These are phyloP conservation scores for Hysterangium stoloniferum DNA, from an alignment of 768 basidiomycete species.

Conservation along the genomic window DNA sequence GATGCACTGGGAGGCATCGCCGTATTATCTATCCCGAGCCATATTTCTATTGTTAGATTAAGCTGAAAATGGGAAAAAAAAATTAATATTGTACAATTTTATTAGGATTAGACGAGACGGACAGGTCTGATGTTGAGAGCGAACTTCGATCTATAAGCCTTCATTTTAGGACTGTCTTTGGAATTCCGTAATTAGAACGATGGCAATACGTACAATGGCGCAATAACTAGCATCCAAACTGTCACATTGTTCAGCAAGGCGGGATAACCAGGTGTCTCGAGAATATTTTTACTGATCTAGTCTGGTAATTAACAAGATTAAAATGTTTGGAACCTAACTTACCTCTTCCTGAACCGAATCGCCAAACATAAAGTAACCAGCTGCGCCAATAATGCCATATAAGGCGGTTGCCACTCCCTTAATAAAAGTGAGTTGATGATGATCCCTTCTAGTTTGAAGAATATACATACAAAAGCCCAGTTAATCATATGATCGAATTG, in stretches of 20 bases:
- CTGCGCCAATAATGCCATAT: slow-evolving; percentile 55
- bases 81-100: too few relatives aligned
- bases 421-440: background rate
- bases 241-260: slow-evolving; percentile 60
- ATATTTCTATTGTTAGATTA: slow-evolving; percentile 72
- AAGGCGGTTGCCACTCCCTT: slow-evolving; percentile 56
- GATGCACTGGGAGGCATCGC: slow-evolving; percentile 19
- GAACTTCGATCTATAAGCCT: slow-evolving; percentile 64
- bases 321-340: slow-evolving; percentile 15
- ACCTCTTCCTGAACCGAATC: slow-evolving; percentile 74
- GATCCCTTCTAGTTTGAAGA: background rate
- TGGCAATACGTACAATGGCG: slow-evolving; percentile 48
- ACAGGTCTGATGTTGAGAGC: slow-evolving; percentile 78
- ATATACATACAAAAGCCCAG: slow-evolving; percentile 66
- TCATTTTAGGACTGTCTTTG: slow-evolving; percentile 12
- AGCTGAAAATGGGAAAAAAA: slow-evolving; percentile 41
- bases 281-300: slow-evolving; percentile 78
- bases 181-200: background rate
- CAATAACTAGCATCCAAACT: slow-evolving; percentile 81
- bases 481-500: slow-evolving; percentile 79
- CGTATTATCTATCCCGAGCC: slow-evolving; percentile 57
- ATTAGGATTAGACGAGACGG: slow-evolving; percentile 23
- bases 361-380: slow-evolving; percentile 92
- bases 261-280: slow-evolving; percentile 67
- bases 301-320: slow-evolving; percentile 4